Evolutionary conservation across 2,329 filamentous ascomycete genomes (phyloP).

Genomic region (Ploettnerulaceae sp.): DNA sequence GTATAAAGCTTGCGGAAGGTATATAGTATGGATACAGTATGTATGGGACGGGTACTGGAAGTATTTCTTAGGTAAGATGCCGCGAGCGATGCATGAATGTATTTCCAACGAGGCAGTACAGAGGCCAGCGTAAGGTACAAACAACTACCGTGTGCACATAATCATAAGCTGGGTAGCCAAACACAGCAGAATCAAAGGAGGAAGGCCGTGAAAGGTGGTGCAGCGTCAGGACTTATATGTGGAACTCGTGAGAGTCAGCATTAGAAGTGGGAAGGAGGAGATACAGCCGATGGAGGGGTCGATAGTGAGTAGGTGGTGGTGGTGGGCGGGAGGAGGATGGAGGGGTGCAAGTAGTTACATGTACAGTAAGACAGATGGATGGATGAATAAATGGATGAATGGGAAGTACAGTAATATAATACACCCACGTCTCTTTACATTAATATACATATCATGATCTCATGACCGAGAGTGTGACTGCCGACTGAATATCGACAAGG

Average conservation of each 20-base stretch:
- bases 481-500: not conserved
- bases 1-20: constrained; percentile 1
- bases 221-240: constrained; percentile 4
- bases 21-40: not conserved
- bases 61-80: not conserved
- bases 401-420: no score
- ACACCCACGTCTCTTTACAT: not conserved
- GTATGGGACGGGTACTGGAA: not conserved
- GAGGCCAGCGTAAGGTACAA: not conserved
- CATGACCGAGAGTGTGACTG: constrained; percentile 4
- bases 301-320: not conserved
- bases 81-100: constrained; percentile 5
- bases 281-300: no score
- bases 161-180: not conserved
- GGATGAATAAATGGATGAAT: constrained; percentile 2
- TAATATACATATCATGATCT: constrained; percentile 1
- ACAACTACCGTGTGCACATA: not conserved
- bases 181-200: not conserved
- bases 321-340: not conserved
- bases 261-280: no score
- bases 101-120: constrained; percentile 5
- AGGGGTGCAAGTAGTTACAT: not conserved
- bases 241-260: not conserved
- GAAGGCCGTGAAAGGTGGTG: constrained; percentile 4
- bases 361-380: not conserved